Evolutionary conservation across 2,329 filamentous ascomycete genomes (phyloP).

Genomic region (Pseudopithomyces maydicus): DNA sequence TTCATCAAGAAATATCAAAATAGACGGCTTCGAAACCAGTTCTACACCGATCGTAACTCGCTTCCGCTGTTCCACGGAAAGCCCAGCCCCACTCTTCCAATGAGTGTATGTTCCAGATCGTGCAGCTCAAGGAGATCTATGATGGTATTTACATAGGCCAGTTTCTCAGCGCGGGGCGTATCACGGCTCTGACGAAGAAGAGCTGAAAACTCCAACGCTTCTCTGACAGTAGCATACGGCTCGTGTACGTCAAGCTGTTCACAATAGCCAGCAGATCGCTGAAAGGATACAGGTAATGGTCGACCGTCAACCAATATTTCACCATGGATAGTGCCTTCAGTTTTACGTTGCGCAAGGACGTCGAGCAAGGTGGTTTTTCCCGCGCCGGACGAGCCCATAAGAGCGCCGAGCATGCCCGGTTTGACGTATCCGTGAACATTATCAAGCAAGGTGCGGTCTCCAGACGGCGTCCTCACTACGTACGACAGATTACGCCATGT

Average conservation of each 20-base stretch:
- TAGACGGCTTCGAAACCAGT: constrained; percentile 68
- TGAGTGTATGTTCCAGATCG: constrained; percentile 68
- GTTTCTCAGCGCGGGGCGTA: constrained; percentile 63
- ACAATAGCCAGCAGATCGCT: constrained; percentile 67
- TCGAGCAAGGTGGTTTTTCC: constrained; percentile 86
- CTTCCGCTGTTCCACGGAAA: constrained; percentile 70
- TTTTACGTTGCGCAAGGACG: constrained; percentile 70
- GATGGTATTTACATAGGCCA: constrained; percentile 68
- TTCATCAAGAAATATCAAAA: constrained; percentile 78
- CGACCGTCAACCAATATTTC: constrained; percentile 67
- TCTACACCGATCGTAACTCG: constrained; percentile 68
- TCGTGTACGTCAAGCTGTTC: constrained; percentile 71
- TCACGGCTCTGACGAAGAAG: constrained; percentile 66
- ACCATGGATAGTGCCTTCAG: constrained; percentile 66
- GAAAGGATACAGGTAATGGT: constrained; percentile 62
- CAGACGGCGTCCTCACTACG: constrained; percentile 71
- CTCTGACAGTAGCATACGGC: constrained; percentile 65
- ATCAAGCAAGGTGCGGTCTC: constrained; percentile 58
- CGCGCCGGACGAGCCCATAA: constrained; percentile 61
- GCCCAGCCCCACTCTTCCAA: constrained; percentile 64
- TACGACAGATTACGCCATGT: constrained; percentile 64
- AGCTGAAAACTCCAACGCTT: constrained; percentile 69
- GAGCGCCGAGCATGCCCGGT: constrained; percentile 59
- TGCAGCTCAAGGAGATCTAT: constrained; percentile 68
- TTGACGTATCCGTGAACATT: constrained; percentile 61